Evolutionary conservation across 2,329 filamentous ascomycete genomes (phyloP), one percentile per base, ranked within the genome.

Genomic region (Uncinocarpus reesii): DNA sequence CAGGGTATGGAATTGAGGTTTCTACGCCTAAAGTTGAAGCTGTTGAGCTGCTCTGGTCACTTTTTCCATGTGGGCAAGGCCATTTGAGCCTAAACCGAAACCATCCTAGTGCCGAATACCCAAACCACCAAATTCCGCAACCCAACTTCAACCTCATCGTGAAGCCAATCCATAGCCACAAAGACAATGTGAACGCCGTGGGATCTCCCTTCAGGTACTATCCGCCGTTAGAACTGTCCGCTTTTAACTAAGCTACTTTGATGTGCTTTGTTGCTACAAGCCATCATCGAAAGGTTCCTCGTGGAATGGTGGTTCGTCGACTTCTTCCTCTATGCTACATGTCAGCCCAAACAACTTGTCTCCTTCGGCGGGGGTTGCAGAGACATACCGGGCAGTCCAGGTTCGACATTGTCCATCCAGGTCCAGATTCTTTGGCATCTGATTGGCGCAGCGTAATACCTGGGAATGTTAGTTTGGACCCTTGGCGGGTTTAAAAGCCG

Each of bases 81-180:
- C 20, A 43, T 36, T 24, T 32, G 38, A 37, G 18, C 28, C 53
- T 55, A 55, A 41, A 24, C 53, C 51, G 13, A 51, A 55, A 51
- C 20, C 26, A 42, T 44, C 20, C 53, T 55, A 55, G 53, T 26
- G 36, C 42, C 4, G n/a, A 4, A 15, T 23, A 28, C 15, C 37
- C 20, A 4, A n/a, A 41, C 24, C 42, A 34, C n/a, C 47, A 28
- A 16, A 18, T 28, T 11, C 42, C 11, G n/a, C 32, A 7, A 13
- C 28, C 42, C 20, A 34, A 36, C 35, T 16, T 35, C 42, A 16
- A 32, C 23, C 11, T 21, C 15, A 40, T 23, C 13, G 37, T 29
- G 11, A 29, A 15, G 24, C 29, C 10, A 31, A 37, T 21, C 32
- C 16, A 36, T 6, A 18, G 15, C 35, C 20, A n/a, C n/a, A n/a